These are phyloP conservation scores for Macroventuria anomochaeta DNA, from an alignment of 2,329 filamentous ascomycete genomes.

Conservation along the genomic window DNA sequence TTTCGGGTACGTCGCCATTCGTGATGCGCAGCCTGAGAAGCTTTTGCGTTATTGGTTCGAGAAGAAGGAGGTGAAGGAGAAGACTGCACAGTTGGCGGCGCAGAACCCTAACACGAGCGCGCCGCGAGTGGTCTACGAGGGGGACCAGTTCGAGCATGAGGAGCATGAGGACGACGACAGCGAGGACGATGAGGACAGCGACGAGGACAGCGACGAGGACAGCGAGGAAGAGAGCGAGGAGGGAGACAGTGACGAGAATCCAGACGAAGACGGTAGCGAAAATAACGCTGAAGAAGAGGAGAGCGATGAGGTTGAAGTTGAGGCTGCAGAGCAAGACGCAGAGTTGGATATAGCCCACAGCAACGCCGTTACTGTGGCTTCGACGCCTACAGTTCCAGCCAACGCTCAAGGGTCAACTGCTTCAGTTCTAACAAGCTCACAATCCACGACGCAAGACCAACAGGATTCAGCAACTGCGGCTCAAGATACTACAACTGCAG, in stretches of 20 bases:
- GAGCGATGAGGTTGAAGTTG: constrained; percentile 3
- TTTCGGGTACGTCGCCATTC: constrained; percentile 30
- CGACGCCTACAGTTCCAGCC: neutral
- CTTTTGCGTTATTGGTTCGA: constrained; percentile 46
- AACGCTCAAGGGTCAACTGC: neutral
- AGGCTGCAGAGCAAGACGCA: neutral
- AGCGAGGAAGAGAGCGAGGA: constrained; percentile 12
- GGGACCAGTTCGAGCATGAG: constrained; percentile 15
- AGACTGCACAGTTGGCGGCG: constrained; percentile 18
- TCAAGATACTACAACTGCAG: neutral
- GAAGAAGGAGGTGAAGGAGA: constrained; percentile 36
- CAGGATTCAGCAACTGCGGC: neutral
- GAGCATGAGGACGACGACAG: constrained; percentile 1
- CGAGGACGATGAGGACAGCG: constrained; percentile 11
- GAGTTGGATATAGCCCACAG: neutral
- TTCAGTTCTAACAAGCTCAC: neutral
- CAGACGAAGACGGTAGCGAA: neutral
- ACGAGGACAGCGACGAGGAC: constrained; percentile 19
- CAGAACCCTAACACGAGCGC: constrained; percentile 19
- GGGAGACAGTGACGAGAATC: neutral
- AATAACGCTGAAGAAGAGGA: constrained; percentile 14
- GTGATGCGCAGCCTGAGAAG: constrained; percentile 29
- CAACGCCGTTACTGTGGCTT: neutral
- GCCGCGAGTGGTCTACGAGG: constrained; percentile 14
- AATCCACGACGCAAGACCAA: neutral